A percentile compares a stretch with the other conserved stretches of the same genome.
Evolutionary conservation across 2,329 filamentous ascomycete genomes (phyloP).

Genomic region (Aspergillus latus): DNA sequence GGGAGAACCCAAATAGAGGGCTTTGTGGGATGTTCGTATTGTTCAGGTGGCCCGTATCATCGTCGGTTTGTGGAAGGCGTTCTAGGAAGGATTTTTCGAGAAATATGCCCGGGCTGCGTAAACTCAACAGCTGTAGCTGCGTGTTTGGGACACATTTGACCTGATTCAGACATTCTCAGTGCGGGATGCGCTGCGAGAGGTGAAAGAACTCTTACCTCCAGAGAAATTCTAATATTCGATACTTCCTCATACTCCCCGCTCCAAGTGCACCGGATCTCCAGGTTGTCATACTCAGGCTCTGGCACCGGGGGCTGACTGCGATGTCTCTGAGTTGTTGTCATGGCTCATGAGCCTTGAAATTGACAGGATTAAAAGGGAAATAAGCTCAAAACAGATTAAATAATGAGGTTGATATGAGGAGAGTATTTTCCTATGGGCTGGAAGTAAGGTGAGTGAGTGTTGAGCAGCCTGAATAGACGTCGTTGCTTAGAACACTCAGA

Average conservation of each 20-base stretch:
- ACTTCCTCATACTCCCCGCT: constrained; percentile 25
- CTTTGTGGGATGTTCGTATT: constrained; percentile 15
- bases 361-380: neutral
- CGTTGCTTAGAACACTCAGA: neutral
- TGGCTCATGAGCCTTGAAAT: neutral
- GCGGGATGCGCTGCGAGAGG: neutral
- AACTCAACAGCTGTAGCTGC: constrained; percentile 25
- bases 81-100: constrained; percentile 16
- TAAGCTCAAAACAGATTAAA: neutral
- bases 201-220: constrained; percentile 29
- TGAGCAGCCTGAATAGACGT: neutral
- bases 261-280: constrained; percentile 36
- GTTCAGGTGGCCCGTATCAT: constrained; percentile 2
- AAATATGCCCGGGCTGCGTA: constrained; percentile 13
- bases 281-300: constrained; percentile 25
- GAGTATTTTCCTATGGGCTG: neutral
- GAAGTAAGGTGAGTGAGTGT: neutral
- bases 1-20: constrained; percentile 22
- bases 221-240: constrained; percentile 23
- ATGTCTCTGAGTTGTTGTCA: constrained; percentile 1
- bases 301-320: neutral
- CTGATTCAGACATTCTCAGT: constrained; percentile 15
- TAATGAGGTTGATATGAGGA: neutral
- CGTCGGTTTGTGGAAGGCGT: constrained; percentile 10
- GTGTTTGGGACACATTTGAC: constrained; percentile 26